Evolutionary conservation across 331 rosid species (phyloP).

Genomic region (Quercus tomentella): DNA sequence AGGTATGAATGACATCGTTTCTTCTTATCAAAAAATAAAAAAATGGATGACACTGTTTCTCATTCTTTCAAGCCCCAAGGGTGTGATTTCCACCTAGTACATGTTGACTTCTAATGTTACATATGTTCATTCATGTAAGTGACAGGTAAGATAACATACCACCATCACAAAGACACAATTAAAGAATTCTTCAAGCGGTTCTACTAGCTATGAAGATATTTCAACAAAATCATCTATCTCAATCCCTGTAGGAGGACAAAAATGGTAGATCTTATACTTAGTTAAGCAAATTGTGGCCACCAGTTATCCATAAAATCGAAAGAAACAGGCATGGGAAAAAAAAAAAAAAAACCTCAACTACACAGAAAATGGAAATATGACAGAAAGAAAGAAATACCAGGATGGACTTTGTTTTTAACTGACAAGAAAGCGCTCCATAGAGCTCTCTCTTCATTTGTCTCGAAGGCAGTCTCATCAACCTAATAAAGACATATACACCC

Average conservation of each 20-base stretch:
- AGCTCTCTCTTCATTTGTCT: slow-evolving; percentile 69
- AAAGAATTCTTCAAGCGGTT: slow-evolving; percentile 92
- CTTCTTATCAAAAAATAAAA: too few relatives aligned
- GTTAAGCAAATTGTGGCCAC: not conserved
- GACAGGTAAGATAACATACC: slow-evolving; percentile 53
- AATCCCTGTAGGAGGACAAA: slow-evolving; percentile 40
- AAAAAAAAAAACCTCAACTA: not conserved
- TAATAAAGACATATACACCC: slow-evolving; percentile 21
- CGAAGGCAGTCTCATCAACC: slow-evolving; percentile 80
- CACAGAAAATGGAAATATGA: not conserved
- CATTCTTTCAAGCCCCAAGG: not conserved
- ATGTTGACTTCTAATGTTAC: not conserved
- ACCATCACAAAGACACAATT: slow-evolving; percentile 85
- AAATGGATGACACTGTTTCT: not conserved
- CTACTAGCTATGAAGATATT: slow-evolving; percentile 63
- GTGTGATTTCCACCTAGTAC: not conserved
- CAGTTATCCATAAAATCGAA: not conserved
- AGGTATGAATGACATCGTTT: not conserved
- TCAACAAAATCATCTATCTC: slow-evolving; percentile 63
- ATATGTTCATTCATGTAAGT: not conserved
- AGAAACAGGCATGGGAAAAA: not conserved
- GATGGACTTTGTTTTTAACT: slow-evolving; percentile 43
- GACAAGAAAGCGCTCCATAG: slow-evolving; percentile 71
- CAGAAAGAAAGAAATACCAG: slow-evolving; percentile 43
- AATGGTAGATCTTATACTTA: slow-evolving; percentile 1